phyloP scores from a whole-genome alignment of 2,329 filamentous ascomycete species.

The Chaetomium globosum region DNA sequence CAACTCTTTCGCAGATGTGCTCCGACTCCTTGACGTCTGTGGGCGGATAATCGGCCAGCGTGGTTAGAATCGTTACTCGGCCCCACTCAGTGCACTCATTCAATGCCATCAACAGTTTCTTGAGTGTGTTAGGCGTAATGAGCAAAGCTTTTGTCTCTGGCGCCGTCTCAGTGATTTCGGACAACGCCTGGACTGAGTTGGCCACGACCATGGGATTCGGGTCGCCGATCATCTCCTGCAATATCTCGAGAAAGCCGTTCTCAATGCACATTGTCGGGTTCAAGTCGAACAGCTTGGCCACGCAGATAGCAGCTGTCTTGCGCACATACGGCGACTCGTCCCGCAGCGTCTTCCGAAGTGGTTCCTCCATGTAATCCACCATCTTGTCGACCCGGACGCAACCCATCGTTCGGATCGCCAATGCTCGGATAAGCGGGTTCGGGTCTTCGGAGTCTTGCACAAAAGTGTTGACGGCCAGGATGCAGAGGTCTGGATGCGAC shows the following conservation, averaged over 20 bases:
- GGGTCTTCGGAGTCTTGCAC: conserved; percentile 99
- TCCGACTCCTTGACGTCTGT: conserved; percentile 93
- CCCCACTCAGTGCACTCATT: conserved; percentile 99
- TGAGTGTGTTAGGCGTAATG: conserved; percentile 79
- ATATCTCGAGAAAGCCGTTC: conserved; percentile 89
- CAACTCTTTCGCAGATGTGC: conserved; percentile 95
- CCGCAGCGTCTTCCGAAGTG: conserved; percentile 88
- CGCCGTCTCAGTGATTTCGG: conserved; percentile 86
- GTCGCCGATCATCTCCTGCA: conserved; percentile 96
- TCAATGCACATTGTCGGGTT: conserved; percentile 92
- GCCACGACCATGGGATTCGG: conserved; percentile 99
- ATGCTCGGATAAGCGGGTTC: conserved; percentile 89
- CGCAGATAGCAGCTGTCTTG: conserved; percentile 96
- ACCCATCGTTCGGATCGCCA: conserved; percentile 97
- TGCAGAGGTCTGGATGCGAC: conserved; percentile 96
- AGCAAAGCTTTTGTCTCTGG: conserved; percentile 87
- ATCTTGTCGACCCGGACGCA: conserved; percentile 99
- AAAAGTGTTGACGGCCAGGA: conserved; percentile 98
- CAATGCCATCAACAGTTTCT: conserved; percentile 93
- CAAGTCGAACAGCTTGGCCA: conserved; percentile 95
- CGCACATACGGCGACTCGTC: conserved; percentile 98
- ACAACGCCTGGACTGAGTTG: conserved; percentile 91
- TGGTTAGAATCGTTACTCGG: conserved; percentile 87
- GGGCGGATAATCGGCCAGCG: conserved; percentile 83
- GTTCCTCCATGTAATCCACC: conserved; percentile 99